A percentile compares a stretch with the other conserved stretches of the same genome.
Evolutionary conservation across 164 flowering plant genomes (phyloP).

Genomic region (Aristolochia californica): DNA sequence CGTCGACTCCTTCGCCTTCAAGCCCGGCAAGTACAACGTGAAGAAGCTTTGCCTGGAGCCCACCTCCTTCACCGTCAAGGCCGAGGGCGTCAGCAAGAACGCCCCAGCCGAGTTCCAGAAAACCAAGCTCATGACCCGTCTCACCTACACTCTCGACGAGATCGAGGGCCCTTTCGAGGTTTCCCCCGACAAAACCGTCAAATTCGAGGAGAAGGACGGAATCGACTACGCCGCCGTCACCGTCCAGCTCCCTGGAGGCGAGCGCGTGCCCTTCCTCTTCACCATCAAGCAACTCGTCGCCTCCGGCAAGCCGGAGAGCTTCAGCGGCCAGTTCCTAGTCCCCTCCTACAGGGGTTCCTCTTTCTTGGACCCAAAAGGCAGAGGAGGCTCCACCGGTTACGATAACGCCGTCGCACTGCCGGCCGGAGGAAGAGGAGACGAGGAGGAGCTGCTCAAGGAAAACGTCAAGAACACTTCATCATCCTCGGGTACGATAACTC

Average conservation of each 20-base stretch:
- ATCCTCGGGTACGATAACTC: constrained; percentile 61
- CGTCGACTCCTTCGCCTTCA: constrained; percentile 54
- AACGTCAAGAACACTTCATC: constrained; percentile 59
- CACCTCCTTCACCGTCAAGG: constrained; percentile 92
- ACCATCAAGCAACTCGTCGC: constrained; percentile 86
- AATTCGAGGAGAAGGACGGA: constrained; percentile 92
- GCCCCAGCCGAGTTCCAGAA: constrained; percentile 80
- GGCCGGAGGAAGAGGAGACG: constrained; percentile 99
- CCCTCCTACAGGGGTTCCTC: constrained; percentile 94
- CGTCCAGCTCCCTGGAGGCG: constrained; percentile 93
- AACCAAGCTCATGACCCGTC: constrained; percentile 97
- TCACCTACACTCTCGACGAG: constrained; percentile 96
- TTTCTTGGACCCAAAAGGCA: constrained; percentile 96
- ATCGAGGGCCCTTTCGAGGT: constrained; percentile 96
- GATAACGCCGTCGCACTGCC: constrained; percentile 94
- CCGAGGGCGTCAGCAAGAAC: constrained; percentile 79
- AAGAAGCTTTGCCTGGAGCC: constrained; percentile 95
- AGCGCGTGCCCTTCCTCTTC: constrained; percentile 94
- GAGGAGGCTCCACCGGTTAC: constrained; percentile 93
- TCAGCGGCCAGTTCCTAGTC: constrained; percentile 66
- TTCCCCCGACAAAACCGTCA: constrained; percentile 57
- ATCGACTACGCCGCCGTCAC: constrained; percentile 96
- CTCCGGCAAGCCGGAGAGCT: constrained; percentile 76
- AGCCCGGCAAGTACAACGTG: constrained; percentile 72
- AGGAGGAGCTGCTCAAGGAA: constrained; percentile 84